A percentile compares a stretch with the other conserved stretches of the same genome.
Conservation (phyloP, 805 yeast genomes). For the Zygoascus tannicola region DNA sequence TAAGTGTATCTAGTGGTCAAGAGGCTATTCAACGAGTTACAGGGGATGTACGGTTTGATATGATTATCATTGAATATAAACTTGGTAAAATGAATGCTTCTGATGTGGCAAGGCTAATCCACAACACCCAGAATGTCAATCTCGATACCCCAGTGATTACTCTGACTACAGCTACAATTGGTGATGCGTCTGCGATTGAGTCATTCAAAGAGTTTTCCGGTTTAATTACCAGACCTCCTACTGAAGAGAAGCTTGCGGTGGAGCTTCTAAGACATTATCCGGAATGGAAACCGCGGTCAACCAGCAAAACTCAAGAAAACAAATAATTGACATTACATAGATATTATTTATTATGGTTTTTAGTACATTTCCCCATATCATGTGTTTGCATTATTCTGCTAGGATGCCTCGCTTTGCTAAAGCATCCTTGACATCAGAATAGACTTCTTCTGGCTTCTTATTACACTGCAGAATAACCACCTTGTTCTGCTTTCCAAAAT, state of each 20-base stretch:
- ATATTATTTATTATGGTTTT: too few species aligned
- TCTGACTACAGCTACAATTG: constrained; percentile 55
- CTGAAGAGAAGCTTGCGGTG: constrained; percentile 27
- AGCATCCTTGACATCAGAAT: constrained; percentile 55
- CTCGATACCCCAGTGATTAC: constrained; percentile 70
- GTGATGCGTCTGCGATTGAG: constrained; percentile 28
- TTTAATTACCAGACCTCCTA: constrained; percentile 65
- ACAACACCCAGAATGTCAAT: constrained; percentile 69
- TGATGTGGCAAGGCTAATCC: constrained; percentile 70
- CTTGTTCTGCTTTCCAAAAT: constrained; percentile 58
- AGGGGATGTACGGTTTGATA: constrained; percentile 73
- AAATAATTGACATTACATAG: too few species aligned
- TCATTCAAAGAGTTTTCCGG: constrained; percentile 42
- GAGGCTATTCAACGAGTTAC: constrained; percentile 76
- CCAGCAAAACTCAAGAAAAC: background rate
- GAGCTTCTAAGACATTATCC: constrained; percentile 24
- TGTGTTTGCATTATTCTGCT: background rate
- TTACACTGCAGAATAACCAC: constrained; percentile 77
- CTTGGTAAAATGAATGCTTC: constrained; percentile 58
- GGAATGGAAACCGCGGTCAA: background rate
- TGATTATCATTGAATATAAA: constrained; percentile 67
- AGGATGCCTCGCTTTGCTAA: constrained; percentile 33
- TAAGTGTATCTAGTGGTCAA: constrained; percentile 67
- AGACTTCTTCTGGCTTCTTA: constrained; percentile 71
- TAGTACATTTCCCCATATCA: too few species aligned